Evolutionary conservation across 2,329 filamentous ascomycete genomes (phyloP).

Genomic region (Talaromyces funiculosus): DNA sequence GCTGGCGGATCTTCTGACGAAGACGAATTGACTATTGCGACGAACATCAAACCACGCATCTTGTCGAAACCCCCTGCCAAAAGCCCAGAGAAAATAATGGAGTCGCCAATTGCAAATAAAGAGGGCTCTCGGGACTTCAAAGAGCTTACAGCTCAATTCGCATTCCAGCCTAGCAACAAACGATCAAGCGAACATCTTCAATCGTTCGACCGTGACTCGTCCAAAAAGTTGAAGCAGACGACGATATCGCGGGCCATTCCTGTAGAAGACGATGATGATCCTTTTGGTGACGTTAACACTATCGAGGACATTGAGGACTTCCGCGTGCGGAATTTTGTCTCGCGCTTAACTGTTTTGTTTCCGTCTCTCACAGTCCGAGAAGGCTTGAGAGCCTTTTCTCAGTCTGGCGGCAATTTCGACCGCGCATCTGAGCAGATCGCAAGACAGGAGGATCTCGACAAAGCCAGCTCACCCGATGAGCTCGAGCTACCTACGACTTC

Average conservation of each 20-base stretch:
- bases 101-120: constrained; percentile 32
- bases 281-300: constrained; percentile 30
- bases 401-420: constrained; percentile 49
- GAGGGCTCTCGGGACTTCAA: constrained; percentile 31
- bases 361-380: constrained; percentile 42
- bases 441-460: constrained; percentile 29
- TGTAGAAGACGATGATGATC: constrained; percentile 21
- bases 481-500: neutral
- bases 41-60: constrained; percentile 57
- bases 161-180: constrained; percentile 39
- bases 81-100: constrained; percentile 32
- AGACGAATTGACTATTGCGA: constrained; percentile 40
- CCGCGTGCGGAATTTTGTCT: constrained; percentile 46
- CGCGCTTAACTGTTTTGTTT: constrained; percentile 47
- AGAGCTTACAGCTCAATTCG: constrained; percentile 39
- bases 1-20: constrained; percentile 62
- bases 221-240: constrained; percentile 38
- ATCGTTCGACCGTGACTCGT: constrained; percentile 30
- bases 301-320: constrained; percentile 50
- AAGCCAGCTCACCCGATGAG: constrained; percentile 9
- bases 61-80: constrained; percentile 46
- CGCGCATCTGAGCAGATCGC: constrained; percentile 49
- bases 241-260: constrained; percentile 44
- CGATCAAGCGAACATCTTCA: constrained; percentile 40
- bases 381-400: constrained; percentile 47